phyloP scores from a whole-genome alignment of 495 filamentous ascomycete species.

The Aspergillus haitiensis region DNA sequence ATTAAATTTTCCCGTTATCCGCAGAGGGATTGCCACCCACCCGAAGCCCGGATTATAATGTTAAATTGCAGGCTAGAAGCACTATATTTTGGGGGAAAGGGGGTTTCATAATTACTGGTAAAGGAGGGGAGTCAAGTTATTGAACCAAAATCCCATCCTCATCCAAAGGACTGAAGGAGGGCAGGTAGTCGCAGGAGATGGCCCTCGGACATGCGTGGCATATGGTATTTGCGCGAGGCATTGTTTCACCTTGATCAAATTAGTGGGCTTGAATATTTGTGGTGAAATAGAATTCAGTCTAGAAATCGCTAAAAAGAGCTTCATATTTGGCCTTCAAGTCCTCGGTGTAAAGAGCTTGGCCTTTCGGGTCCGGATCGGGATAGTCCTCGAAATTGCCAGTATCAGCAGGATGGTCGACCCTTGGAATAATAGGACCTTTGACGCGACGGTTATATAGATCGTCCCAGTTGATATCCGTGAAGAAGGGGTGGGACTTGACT shows the following conservation, averaged over 20 bases:
- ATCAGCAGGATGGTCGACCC: slow-evolving; percentile 76
- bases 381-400: slow-evolving; percentile 91
- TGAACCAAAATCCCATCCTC: no score
- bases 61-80: no score
- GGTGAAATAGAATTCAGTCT: slow-evolving; percentile 7
- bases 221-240: no score
- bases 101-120: no score
- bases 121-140: no score
- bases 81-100: no score
- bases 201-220: no score
- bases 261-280: background rate
- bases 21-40: no score
- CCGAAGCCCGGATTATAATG: no score
- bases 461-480: slow-evolving; percentile 81
- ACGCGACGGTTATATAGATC: slow-evolving; percentile 68
- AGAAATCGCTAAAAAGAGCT: slow-evolving; percentile 78
- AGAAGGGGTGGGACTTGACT: slow-evolving; percentile 89
- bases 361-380: slow-evolving; percentile 60
- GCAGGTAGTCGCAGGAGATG: no score
- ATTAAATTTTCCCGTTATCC: no score
- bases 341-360: slow-evolving; percentile 61
- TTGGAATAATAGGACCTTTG: slow-evolving; percentile 83
- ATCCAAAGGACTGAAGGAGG: no score
- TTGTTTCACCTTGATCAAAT: background rate
- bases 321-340: slow-evolving; percentile 77